Evolutionary conservation across 2,329 filamentous ascomycete species (phyloP).

Genomic region (Anisogramma anomala): DNA sequence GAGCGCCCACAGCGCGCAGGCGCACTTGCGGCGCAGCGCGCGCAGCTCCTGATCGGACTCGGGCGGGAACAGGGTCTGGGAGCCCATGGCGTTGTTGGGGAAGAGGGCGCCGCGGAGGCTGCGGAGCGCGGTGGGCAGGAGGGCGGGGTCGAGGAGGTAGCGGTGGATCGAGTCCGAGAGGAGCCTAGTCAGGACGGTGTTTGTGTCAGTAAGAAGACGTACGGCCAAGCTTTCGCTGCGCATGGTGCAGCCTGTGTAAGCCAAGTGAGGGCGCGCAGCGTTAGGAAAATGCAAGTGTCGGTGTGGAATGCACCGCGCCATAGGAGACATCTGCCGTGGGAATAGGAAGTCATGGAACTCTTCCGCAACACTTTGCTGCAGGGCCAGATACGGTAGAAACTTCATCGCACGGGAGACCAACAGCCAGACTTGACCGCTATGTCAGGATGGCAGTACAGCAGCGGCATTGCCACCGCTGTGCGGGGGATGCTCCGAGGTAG

Average conservation of each 20-base stretch:
- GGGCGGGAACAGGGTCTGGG: constrained; percentile 49
- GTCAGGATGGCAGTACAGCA: constrained; percentile 6
- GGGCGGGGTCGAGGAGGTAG: constrained; percentile 49
- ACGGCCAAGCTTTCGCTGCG: not conserved
- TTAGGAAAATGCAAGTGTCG: too few species aligned
- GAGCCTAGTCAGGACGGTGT: constrained; percentile 31
- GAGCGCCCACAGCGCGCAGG: constrained; percentile 43
- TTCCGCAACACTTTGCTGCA: not conserved
- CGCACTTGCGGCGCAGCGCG: constrained; percentile 55
- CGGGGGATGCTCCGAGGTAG: constrained; percentile 7
- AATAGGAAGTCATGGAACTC: constrained; percentile 13
- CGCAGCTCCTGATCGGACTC: constrained; percentile 46
- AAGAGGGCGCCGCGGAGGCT: constrained; percentile 70
- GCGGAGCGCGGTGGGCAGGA: constrained; percentile 56
- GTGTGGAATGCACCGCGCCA: not conserved
- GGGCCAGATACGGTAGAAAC: constrained; percentile 19
- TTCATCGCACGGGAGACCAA: not conserved
- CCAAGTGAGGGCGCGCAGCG: too few species aligned
- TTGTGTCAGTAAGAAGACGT: not conserved
- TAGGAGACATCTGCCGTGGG: constrained; percentile 18
- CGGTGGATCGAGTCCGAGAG: constrained; percentile 46
- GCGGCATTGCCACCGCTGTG: constrained; percentile 3
- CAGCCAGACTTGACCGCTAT: constrained; percentile 1
- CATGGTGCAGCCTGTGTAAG: not conserved
- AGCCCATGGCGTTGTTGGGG: constrained; percentile 68